Evolutionary conservation across 306 rosid genomes (phyloP).

Genomic region (Pachyrhizus erosus): DNA sequence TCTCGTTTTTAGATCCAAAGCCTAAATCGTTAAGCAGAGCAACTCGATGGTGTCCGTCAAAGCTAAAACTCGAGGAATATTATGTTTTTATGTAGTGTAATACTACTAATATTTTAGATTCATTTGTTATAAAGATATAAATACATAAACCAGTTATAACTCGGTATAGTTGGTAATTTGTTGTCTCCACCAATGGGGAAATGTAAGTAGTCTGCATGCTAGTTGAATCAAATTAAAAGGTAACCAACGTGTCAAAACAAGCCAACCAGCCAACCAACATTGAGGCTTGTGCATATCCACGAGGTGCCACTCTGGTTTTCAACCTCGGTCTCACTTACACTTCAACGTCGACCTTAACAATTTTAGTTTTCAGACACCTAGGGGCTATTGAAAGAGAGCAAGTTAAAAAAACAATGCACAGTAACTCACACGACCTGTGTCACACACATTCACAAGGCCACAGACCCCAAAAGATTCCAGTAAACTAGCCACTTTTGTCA

Average conservation of each 20-base stretch:
- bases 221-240: background rate
- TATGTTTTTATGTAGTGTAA: too few relatives aligned
- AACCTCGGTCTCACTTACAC: background rate
- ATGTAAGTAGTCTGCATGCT: background rate
- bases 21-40: too few relatives aligned
- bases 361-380: slow-evolving; percentile 47
- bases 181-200: background rate
- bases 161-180: background rate
- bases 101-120: background rate
- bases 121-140: background rate
- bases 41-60: too few relatives aligned
- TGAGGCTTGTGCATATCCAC: slow-evolving; percentile 36
- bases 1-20: background rate
- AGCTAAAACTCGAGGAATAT: too few relatives aligned
- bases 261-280: slow-evolving; percentile 27
- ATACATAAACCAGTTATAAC: background rate
- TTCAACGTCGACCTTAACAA: background rate
- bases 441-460: slow-evolving; percentile 39
- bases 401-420: background rate
- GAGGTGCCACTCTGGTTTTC: background rate
- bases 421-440: slow-evolving; percentile 36
- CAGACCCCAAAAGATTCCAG: slow-evolving; percentile 69
- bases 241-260: slow-evolving; percentile 29
- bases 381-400: slow-evolving; percentile 27
- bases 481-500: slow-evolving; percentile 77